These are phyloP conservation scores for Austroboletus festivus DNA, from an alignment of 768 basidiomycete species.

Conservation along the genomic window DNA sequence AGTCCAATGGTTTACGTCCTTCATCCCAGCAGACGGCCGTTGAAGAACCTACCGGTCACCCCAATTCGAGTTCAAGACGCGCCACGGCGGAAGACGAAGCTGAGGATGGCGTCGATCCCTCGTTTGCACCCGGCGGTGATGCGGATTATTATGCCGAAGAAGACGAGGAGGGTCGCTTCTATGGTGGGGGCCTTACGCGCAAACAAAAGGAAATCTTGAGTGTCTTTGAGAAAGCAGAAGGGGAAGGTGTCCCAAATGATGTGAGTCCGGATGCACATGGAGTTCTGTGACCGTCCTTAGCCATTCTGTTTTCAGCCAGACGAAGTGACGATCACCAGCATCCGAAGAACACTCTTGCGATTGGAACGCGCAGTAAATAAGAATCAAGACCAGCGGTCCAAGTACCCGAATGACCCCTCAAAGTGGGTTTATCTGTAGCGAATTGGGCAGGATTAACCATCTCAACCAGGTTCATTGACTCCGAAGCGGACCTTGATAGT, in stretches of 20 bases:
- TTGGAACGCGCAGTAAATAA: constrained; percentile 91
- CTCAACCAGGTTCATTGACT: constrained; percentile 86
- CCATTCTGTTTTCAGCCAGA: constrained; percentile 45
- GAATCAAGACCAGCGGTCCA: constrained; percentile 96
- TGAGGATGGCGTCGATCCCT: constrained; percentile 30
- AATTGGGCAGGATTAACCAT: constrained; percentile 2
- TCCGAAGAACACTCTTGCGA: constrained; percentile 70
- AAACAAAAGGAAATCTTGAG: constrained; percentile 95
- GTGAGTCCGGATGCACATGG: constrained; percentile 41
- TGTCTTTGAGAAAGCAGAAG: constrained; percentile 80
- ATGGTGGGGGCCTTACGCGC: constrained; percentile 86
- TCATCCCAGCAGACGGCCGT: constrained; percentile 8
- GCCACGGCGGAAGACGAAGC: constrained; percentile 59
- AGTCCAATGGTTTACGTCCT: constrained; percentile 6
- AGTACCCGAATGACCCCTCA: constrained; percentile 87
- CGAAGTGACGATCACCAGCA: constrained; percentile 62
- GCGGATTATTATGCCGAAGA: constrained; percentile 90
- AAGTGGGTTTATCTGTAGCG: constrained; percentile 51
- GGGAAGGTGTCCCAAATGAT: constrained; percentile 61
- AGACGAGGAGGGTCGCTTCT: constrained; percentile 90
- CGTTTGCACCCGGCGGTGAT: constrained; percentile 82
- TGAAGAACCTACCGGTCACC: constrained; percentile 7
- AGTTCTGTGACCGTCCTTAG: background rate
- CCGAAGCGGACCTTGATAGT: constrained; percentile 90
- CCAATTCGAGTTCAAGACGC: constrained; percentile 34